Percentiles rank a stretch among this genome's conserved stretches.
Evolutionary conservation across 257 asterid genomes (phyloP).

Genomic region (Rauvolfia tetraphylla): DNA sequence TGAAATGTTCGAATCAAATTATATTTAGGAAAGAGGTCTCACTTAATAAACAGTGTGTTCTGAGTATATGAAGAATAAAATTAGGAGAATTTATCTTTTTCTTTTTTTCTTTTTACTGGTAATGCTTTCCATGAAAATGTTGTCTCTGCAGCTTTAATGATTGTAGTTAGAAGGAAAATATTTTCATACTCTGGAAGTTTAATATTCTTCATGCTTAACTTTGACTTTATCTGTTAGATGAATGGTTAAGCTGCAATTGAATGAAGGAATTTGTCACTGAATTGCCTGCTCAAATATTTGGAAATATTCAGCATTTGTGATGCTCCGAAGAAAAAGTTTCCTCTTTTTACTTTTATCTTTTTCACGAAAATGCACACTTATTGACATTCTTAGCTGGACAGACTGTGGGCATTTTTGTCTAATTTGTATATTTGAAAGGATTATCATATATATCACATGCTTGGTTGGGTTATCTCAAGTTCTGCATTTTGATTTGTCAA

Average conservation of each 20-base stretch:
- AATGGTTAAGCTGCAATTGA: background rate
- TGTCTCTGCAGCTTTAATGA: background rate
- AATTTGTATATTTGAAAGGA: background rate
- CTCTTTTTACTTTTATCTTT: background rate
- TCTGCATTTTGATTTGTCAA: background rate
- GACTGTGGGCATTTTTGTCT: background rate
- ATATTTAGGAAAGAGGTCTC: background rate
- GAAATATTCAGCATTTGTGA: background rate
- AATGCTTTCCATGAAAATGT: background rate
- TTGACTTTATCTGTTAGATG: too few relatives aligned
- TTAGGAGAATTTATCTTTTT: background rate
- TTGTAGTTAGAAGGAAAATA: background rate
- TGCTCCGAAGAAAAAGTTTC: background rate
- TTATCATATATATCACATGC: background rate
- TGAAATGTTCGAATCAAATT: background rate
- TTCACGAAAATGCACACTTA: background rate
- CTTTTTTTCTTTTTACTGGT: background rate
- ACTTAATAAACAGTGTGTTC: background rate
- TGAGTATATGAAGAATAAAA: background rate
- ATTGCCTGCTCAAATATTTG: too few relatives aligned
- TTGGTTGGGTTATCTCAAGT: background rate
- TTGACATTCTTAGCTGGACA: background rate
- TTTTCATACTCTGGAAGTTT: background rate
- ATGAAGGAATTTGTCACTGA: background rate
- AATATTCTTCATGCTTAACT: background rate